Conservation (phyloP, 805 yeast genomes). For the Suhomyces sp. region DNA sequence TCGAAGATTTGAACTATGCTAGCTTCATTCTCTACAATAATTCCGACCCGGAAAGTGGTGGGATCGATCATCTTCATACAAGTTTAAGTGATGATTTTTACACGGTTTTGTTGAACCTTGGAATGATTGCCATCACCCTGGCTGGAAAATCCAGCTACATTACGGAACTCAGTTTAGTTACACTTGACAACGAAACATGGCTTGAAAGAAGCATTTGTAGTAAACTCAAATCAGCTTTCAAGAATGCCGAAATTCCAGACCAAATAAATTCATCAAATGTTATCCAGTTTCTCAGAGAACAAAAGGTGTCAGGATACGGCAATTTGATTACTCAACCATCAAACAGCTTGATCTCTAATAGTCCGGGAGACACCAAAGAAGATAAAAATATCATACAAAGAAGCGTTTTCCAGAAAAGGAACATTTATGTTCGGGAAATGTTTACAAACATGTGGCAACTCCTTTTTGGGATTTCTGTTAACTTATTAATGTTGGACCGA, state of each 20-base stretch:
- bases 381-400: constrained; percentile 2
- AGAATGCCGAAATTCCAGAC: neutral
- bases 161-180: constrained; percentile 52
- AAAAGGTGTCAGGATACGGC: constrained; percentile 23
- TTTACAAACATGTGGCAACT: constrained; percentile 21
- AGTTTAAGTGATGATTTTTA: constrained; percentile 63
- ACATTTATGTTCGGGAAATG: constrained; percentile 20
- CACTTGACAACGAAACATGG: constrained; percentile 55
- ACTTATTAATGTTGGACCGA: neutral
- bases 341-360: constrained; percentile 21
- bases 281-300: constrained; percentile 4
- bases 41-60: constrained; percentile 19
- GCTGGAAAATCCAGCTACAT: constrained; percentile 67
- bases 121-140: constrained; percentile 63
- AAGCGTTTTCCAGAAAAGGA: constrained; percentile 23
- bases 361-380: constrained; percentile 3
- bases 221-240: constrained; percentile 8
- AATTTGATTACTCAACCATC: constrained; percentile 32
- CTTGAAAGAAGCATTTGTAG: constrained; percentile 36
- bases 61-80: constrained; percentile 12
- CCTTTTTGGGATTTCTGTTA: constrained; percentile 14
- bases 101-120: constrained; percentile 57
- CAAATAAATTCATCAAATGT: constrained; percentile 1
- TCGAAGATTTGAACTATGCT: constrained; percentile 36
- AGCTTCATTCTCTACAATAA: constrained; percentile 28